Evolutionary conservation across 306 rosid species (phyloP).

Genomic region (peach (Prunus persica)): DNA sequence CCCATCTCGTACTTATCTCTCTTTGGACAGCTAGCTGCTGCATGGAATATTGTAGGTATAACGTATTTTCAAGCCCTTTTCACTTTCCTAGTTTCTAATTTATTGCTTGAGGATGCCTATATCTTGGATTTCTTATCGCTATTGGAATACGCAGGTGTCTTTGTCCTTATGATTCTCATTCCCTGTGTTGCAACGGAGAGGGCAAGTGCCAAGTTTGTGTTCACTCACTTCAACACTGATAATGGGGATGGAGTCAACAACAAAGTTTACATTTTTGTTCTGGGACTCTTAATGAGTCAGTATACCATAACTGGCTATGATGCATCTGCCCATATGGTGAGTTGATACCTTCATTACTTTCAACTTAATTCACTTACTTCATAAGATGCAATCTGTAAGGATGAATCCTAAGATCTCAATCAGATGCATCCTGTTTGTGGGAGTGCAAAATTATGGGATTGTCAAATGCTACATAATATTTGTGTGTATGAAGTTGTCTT

Average conservation of each 20-base stretch:
- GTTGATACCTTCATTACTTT: constrained; percentile 16
- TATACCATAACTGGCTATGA: constrained; percentile 87
- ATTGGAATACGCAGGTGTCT: constrained; percentile 56
- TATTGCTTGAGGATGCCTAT: constrained; percentile 2
- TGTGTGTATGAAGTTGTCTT: background rate
- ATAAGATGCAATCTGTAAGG: background rate
- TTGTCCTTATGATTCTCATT: constrained; percentile 76
- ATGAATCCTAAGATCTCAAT: background rate
- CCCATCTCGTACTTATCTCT: constrained; percentile 74
- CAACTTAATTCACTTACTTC: constrained; percentile 8
- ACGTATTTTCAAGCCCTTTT: constrained; percentile 10
- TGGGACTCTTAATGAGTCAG: constrained; percentile 94
- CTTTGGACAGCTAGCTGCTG: constrained; percentile 86
- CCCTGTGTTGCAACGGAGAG: constrained; percentile 77
- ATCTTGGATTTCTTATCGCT: constrained; percentile 23
- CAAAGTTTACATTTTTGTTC: constrained; percentile 71
- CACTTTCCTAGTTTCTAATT: background rate
- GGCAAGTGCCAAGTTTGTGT: constrained; percentile 81
- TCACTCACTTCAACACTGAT: constrained; percentile 88
- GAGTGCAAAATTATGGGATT: background rate
- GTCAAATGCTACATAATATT: background rate
- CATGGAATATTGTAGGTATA: constrained; percentile 83
- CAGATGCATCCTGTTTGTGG: background rate
- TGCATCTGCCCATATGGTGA: constrained; percentile 97
- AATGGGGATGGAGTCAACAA: constrained; percentile 68